Evolutionary conservation across 768 basidiomycete genomes (phyloP), one percentile per base, ranked within the genome.

Genomic region (Cystobasidium tubakii): DNA sequence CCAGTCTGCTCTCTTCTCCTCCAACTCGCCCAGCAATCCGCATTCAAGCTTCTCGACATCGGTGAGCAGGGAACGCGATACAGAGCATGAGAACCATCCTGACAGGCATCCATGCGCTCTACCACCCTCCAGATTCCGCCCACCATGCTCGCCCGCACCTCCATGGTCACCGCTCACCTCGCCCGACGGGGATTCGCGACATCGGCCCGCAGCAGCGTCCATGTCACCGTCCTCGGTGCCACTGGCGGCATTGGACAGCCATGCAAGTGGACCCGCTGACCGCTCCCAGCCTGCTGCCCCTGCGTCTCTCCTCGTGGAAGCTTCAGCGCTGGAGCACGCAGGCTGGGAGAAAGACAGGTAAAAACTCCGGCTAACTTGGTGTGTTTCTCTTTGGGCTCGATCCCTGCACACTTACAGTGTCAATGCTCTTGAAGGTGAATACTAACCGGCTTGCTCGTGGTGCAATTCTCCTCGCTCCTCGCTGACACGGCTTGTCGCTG

Each of bases 161-260:
- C 57, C 6, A 60, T 29, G 57, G 57, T 60, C 57, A 12, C 13
- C 57, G 57, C 57, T 6, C 57, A 29, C 57, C 15, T 60, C 57
- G 25, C 57, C 12, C 4, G 13, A 6, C 25, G 57, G 6, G 27
- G 23, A 12, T 60, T 60, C 27, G 57, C 57, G 25, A 60, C 57
- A 29, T 60, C 63, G 6, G 36, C 63, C 12, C 25, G 63, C 31
- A 17, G 15, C 17, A 42, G 17, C 39, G 27, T 65, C 39, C 63
- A 42, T 46, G 44, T 96, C 82, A 90, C 90, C 64, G 94, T 99
- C 75, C 90, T 96, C 82, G 95, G 95, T 79, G 96, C 96, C 12
- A 34, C 57, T 62, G 71, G 73, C 46, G 73, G 73, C 39, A 74
- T 74, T 66, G 73, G 73, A 50, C 73, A 74, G 73, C 70, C 65